Evolutionary conservation across 1,139 yeast species (phyloP).

Genomic region (Protomyces arabidopsidicola): DNA sequence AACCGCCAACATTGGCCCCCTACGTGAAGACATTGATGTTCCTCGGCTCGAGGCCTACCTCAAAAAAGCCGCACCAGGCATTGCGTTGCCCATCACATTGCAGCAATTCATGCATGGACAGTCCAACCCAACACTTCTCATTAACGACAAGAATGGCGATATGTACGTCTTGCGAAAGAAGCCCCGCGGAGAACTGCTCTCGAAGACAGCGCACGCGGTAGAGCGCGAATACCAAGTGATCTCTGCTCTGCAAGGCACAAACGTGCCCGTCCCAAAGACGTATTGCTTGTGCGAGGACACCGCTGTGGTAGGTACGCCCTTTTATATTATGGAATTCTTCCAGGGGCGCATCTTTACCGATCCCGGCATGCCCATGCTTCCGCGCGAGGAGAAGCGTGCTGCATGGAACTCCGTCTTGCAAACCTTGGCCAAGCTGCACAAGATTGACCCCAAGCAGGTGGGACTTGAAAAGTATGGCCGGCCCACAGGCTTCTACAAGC

Average conservation of each 20-base stretch:
- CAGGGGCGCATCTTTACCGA: conserved; percentile 57
- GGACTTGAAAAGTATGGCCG: conserved; percentile 44
- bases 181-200: conserved; percentile 56
- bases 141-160: conserved; percentile 46
- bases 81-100: conserved; percentile 8
- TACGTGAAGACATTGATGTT: conserved; percentile 15
- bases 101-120: conserved; percentile 62
- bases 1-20: conserved; percentile 19
- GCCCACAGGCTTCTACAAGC: conserved; percentile 50
- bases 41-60: conserved; percentile 7
- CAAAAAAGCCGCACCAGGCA: conserved; percentile 7
- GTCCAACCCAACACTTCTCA: conserved; percentile 59
- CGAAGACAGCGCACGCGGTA: conserved; percentile 61
- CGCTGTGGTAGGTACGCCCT: conserved; percentile 52
- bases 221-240: conserved; percentile 59
- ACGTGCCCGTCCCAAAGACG: conserved; percentile 60
- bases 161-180: conserved; percentile 56
- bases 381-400: conserved; percentile 36
- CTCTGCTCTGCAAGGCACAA: conserved; percentile 41
- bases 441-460: conserved; percentile 48
- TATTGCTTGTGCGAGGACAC: conserved; percentile 62
- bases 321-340: conserved; percentile 51
- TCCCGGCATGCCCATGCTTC: conserved; percentile 48
- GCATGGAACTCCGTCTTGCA: conserved; percentile 53
- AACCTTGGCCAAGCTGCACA: conserved; percentile 53